Evolutionary conservation across 345 rosid species (phyloP).

Genomic region (Mallotus nudiflorus): DNA sequence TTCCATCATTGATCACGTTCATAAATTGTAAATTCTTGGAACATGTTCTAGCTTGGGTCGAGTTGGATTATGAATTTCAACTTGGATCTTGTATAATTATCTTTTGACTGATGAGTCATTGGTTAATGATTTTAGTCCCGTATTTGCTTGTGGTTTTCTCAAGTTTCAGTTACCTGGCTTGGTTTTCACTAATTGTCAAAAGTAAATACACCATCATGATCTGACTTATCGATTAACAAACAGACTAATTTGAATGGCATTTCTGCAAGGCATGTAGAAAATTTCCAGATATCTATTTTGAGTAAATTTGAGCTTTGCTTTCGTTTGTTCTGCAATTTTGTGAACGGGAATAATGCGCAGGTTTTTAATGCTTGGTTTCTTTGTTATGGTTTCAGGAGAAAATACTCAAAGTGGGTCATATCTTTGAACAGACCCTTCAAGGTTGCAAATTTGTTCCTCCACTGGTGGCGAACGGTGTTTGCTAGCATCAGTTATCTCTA

Average conservation of each 20-base stretch:
- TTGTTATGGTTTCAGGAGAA: constrained; percentile 53
- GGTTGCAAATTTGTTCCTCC: constrained; percentile 75
- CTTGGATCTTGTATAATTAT: background rate
- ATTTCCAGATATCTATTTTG: background rate
- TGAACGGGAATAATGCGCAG: background rate
- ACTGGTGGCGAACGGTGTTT: constrained; percentile 26
- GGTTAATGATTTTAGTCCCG: background rate
- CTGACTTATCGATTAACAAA: background rate
- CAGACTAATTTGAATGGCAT: background rate
- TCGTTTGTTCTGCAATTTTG: background rate
- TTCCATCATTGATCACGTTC: background rate
- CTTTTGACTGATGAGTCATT: background rate
- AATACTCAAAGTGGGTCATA: constrained; percentile 70
- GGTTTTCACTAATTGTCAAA: background rate
- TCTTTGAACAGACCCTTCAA: constrained; percentile 88
- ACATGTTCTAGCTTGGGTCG: background rate
- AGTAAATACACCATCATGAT: background rate
- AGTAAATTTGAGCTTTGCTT: background rate
- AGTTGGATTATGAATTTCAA: background rate
- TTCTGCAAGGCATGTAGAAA: background rate
- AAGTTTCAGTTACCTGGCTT: background rate
- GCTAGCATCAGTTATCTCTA: background rate
- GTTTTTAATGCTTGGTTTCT: background rate
- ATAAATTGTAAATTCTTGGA: background rate
- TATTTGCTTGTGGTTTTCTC: background rate